Evolutionary conservation across 176 grass and related monocot genomes (phyloP).

Genomic region (Oryza meyeriana): DNA sequence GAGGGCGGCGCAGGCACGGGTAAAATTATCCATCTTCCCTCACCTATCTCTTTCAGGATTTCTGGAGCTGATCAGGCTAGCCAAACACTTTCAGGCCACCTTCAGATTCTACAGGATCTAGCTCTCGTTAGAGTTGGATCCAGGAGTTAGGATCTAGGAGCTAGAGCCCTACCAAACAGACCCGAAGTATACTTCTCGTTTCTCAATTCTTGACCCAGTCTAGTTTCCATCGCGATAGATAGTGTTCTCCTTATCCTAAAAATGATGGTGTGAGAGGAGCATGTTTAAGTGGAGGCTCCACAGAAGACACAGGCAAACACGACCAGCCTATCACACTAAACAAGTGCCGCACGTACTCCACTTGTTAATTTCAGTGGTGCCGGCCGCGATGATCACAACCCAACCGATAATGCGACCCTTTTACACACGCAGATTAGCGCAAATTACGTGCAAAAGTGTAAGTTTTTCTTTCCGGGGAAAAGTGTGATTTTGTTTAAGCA

Average conservation of each 20-base stretch:
- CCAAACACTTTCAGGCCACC: too few relatives aligned
- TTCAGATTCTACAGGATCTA: too few relatives aligned
- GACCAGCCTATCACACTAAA: background rate
- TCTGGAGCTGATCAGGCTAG: too few relatives aligned
- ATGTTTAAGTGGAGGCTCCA: background rate
- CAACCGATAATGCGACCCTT: conserved; percentile 7
- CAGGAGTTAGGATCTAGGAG: too few relatives aligned
- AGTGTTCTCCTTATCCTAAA: background rate
- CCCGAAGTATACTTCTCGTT: background rate
- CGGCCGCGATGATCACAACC: conserved; percentile 7
- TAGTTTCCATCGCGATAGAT: background rate
- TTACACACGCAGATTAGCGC: background rate
- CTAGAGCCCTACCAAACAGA: too few relatives aligned
- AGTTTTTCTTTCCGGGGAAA: background rate
- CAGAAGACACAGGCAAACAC: background rate
- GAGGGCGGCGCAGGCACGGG: too few relatives aligned
- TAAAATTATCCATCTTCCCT: too few relatives aligned
- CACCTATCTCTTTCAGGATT: too few relatives aligned
- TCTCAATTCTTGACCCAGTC: background rate
- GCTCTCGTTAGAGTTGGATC: too few relatives aligned
- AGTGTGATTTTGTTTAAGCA: conserved; percentile 11
- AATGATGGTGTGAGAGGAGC: background rate
- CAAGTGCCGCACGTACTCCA: conserved; percentile 39
- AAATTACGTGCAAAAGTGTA: conserved; percentile 9
- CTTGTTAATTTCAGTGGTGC: conserved; percentile 27